Evolutionary conservation across 305 asterid genomes (phyloP).

Genomic region (Fraxinus baroniana): DNA sequence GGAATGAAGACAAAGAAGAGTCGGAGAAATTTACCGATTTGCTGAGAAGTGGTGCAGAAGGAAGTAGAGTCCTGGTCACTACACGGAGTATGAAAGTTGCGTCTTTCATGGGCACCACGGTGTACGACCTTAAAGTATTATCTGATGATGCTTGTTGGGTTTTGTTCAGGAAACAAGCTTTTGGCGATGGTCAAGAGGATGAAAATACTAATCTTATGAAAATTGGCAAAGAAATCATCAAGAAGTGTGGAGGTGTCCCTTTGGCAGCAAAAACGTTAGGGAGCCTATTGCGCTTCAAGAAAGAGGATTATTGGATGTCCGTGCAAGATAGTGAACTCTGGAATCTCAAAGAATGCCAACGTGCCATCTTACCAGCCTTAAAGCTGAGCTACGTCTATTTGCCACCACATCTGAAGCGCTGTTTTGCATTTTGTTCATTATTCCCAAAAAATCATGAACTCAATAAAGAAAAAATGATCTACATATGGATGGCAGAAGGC

Average conservation of each 20-base stretch:
- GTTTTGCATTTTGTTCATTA: slow-evolving; percentile 31
- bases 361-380: slow-evolving; percentile 26
- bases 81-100: slow-evolving; percentile 18
- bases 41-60: slow-evolving; percentile 12
- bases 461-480: slow-evolving; percentile 23
- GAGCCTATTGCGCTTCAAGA: slow-evolving; percentile 21
- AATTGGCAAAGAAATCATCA: slow-evolving; percentile 24
- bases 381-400: slow-evolving; percentile 27
- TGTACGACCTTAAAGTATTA: slow-evolving; percentile 15
- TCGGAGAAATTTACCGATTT: slow-evolving; percentile 19
- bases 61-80: slow-evolving; percentile 25
- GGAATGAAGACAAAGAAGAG: slow-evolving; percentile 28
- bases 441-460: slow-evolving; percentile 30
- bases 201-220: slow-evolving; percentile 5
- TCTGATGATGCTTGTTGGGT: slow-evolving; percentile 25
- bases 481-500: slow-evolving; percentile 34
- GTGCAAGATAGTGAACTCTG: slow-evolving; percentile 20
- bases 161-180: slow-evolving; percentile 25
- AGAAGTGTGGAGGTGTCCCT: slow-evolving; percentile 32
- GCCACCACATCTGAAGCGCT: slow-evolving; percentile 27
- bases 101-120: slow-evolving; percentile 18
- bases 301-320: slow-evolving; percentile 2
- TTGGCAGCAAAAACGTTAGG: slow-evolving; percentile 30
- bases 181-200: slow-evolving; percentile 10
- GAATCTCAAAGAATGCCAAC: slow-evolving; percentile 18